A percentile compares a stretch with the other conserved stretches of the same genome.
These are phyloP conservation scores for Cladobotryum protrusum DNA, from an alignment of 2,329 filamentous ascomycete species.

Conservation along the genomic window DNA sequence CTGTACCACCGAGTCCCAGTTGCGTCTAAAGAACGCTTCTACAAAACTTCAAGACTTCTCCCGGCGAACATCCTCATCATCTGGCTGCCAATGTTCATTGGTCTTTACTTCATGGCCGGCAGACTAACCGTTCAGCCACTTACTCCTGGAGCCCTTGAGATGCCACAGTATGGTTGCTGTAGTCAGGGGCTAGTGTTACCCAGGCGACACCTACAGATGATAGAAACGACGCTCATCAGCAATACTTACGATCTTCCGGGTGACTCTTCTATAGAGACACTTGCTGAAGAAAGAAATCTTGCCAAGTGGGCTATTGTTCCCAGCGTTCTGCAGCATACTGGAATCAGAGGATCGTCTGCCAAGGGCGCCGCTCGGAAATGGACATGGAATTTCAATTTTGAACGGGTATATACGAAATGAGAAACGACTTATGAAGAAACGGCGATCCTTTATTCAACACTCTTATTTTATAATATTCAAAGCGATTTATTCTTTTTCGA, in stretches of 20 bases:
- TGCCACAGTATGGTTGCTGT: slow-evolving; percentile 30
- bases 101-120: slow-evolving; percentile 24
- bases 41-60: slow-evolving; percentile 6
- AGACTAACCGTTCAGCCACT: slow-evolving; percentile 20
- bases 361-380: slow-evolving; percentile 18
- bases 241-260: slow-evolving; percentile 20
- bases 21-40: background rate
- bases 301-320: slow-evolving; percentile 28
- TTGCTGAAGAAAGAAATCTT: slow-evolving; percentile 19
- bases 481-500: too few relatives aligned
- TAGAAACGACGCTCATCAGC: slow-evolving; percentile 15
- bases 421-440: background rate
- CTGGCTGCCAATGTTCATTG: slow-evolving; percentile 20
- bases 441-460: too few relatives aligned
- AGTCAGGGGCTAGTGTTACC: slow-evolving; percentile 30
- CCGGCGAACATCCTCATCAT: slow-evolving; percentile 11
- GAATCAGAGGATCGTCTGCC: slow-evolving; percentile 22
- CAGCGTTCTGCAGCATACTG: slow-evolving; percentile 28
- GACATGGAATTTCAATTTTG: slow-evolving; percentile 29
- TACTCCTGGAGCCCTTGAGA: slow-evolving; percentile 22
- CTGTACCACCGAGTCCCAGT: background rate
- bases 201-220: slow-evolving; percentile 16
- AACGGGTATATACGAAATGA: slow-evolving; percentile 11
- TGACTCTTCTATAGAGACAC: slow-evolving; percentile 26
- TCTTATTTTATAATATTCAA: too few relatives aligned